A percentile compares a stretch with the other conserved stretches of the same genome.
Evolutionary conservation across 495 filamentous ascomycete genomes (phyloP).

Genomic region (Chlorociboria aeruginascens): DNA sequence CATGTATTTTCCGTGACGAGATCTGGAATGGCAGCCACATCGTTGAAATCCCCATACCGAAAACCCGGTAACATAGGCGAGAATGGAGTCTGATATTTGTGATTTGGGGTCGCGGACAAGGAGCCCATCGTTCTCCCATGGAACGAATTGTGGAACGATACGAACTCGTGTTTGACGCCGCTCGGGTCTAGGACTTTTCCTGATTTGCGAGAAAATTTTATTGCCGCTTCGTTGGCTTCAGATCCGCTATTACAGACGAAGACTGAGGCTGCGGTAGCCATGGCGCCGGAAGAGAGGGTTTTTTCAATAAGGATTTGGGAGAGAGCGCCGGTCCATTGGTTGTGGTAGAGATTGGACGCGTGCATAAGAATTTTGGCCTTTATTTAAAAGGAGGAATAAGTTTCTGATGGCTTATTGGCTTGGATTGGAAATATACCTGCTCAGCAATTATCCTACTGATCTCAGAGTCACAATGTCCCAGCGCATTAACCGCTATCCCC

Average conservation of each 20-base stretch:
- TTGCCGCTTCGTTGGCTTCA: slow-evolving; percentile 94
- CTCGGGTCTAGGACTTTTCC: slow-evolving; percentile 61
- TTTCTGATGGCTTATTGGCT: neutral
- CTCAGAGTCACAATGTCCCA: slow-evolving; percentile 77
- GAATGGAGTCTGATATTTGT: slow-evolving; percentile 94
- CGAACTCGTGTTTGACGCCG: slow-evolving; percentile 67
- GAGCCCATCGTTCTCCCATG: slow-evolving; percentile 94
- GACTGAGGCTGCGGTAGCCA: slow-evolving; percentile 67
- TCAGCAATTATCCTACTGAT: slow-evolving; percentile 53
- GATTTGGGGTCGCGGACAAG: slow-evolving; percentile 90
- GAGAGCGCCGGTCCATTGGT: slow-evolving; percentile 81
- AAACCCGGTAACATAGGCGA: slow-evolving; percentile 93
- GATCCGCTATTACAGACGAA: slow-evolving; percentile 93
- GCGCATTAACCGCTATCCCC: slow-evolving; percentile 87
- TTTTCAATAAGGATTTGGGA: slow-evolving; percentile 73
- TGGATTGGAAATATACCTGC: slow-evolving; percentile 42
- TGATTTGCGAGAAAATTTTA: slow-evolving; percentile 91
- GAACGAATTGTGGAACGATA: slow-evolving; percentile 85
- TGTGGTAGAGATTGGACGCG: slow-evolving; percentile 91
- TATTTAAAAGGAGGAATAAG: neutral
- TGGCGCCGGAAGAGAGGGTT: slow-evolving; percentile 62
- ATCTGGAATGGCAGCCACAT: slow-evolving; percentile 52
- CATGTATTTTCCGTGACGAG: slow-evolving; percentile 78
- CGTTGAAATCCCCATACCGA: slow-evolving; percentile 74
- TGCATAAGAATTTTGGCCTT: slow-evolving; percentile 72